These are phyloP conservation scores for Syncephalis fuscata DNA, from an alignment of 371 early-diverging fungal species.

Conservation along the genomic window DNA sequence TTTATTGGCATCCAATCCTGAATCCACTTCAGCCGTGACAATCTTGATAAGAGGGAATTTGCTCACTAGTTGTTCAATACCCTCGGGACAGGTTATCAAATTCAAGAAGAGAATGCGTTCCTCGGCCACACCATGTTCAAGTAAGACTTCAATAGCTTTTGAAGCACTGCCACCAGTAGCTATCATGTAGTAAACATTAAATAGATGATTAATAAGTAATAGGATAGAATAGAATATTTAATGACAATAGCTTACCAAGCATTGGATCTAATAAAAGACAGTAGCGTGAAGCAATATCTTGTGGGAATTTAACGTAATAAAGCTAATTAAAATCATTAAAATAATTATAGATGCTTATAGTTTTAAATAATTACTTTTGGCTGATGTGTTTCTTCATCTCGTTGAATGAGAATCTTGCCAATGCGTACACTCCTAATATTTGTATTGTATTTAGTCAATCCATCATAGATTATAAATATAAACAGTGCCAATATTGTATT, in stretches of 20 bases:
- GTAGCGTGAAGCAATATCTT: conserved; percentile 68
- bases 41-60: conserved; percentile 70
- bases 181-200: conserved; percentile 7
- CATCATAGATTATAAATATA: not conserved
- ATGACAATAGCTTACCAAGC: conserved; percentile 39
- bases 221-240: not conserved
- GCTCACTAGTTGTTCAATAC: conserved; percentile 51
- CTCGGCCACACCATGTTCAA: conserved; percentile 71
- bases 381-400: conserved; percentile 83
- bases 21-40: conserved; percentile 70
- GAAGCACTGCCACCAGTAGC: conserved; percentile 91
- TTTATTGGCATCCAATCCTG: conserved; percentile 59
- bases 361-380: conserved; percentile 53
- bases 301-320: conserved; percentile 82
- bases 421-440: conserved; percentile 57
- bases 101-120: conserved; percentile 73
- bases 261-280: conserved; percentile 83
- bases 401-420: conserved; percentile 88
- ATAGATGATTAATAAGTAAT: not conserved
- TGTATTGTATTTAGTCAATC: conserved; percentile 2
- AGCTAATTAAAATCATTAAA: conserved; percentile 20
- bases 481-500: too few relatives aligned
- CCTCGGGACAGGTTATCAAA: conserved; percentile 67
- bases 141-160: conserved; percentile 76
- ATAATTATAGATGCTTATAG: not conserved